Evolutionary conservation across 441 rosid genomes (phyloP).

Genomic region (Raphanus hybrid): DNA sequence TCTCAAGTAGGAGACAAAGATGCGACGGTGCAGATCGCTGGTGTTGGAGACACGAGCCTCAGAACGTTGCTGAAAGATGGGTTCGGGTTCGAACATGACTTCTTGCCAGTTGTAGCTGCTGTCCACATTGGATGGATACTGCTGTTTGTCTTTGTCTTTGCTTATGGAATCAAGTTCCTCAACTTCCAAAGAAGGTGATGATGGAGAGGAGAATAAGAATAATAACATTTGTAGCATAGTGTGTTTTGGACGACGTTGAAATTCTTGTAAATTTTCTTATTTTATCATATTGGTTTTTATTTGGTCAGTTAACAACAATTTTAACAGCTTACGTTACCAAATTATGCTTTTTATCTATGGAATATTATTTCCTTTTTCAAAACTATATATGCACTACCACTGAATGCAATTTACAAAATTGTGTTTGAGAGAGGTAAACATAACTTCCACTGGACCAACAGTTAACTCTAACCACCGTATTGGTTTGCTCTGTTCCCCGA

Average conservation of each 20-base stretch:
- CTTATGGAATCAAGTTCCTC: slow-evolving; percentile 72
- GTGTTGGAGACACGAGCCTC: slow-evolving; percentile 30
- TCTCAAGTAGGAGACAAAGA: slow-evolving; percentile 78
- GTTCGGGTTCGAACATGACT: slow-evolving; percentile 62
- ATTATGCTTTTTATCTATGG: neutral
- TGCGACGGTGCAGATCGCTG: slow-evolving; percentile 46
- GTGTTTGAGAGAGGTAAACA: too few species aligned
- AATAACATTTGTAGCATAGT: neutral
- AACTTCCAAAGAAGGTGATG: slow-evolving; percentile 77
- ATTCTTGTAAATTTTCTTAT: slow-evolving; percentile 28
- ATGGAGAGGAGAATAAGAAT: neutral
- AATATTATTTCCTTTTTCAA: neutral
- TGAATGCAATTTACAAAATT: too few species aligned
- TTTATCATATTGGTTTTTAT: neutral
- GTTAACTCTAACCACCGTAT: too few species aligned
- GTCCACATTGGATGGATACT: slow-evolving; percentile 68
- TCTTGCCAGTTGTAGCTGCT: slow-evolving; percentile 68
- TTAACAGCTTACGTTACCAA: neutral
- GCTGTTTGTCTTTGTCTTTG: slow-evolving; percentile 65
- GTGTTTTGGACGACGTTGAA: neutral
- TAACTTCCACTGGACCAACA: too few species aligned
- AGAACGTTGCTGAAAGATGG: slow-evolving; percentile 52
- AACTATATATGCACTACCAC: neutral
- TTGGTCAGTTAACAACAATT: neutral
- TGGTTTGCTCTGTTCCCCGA: too few species aligned